These are phyloP conservation scores for Dianthus caryophyllus DNA, from an alignment of 148 eudicot species.

Conservation along the genomic window DNA sequence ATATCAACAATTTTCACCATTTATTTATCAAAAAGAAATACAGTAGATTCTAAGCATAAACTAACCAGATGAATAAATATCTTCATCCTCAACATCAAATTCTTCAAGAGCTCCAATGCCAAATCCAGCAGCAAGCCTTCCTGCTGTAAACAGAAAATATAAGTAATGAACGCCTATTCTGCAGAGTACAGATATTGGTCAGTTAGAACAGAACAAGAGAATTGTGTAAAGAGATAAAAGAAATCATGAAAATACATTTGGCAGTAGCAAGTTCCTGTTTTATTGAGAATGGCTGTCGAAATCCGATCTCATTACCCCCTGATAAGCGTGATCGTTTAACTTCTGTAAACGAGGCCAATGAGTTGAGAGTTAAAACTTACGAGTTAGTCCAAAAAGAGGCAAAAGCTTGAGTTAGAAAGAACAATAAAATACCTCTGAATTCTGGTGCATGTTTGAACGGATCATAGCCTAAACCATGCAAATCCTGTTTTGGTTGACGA, in stretches of 20 bases:
- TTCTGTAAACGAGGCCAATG: slow-evolving; percentile 40
- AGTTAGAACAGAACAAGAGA: slow-evolving; percentile 5
- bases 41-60: slow-evolving; percentile 2
- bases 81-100: slow-evolving; percentile 85
- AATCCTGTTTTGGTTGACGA: slow-evolving; percentile 77
- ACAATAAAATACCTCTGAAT: slow-evolving; percentile 64
- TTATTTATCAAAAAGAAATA: neutral
- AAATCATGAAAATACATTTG: slow-evolving; percentile 46
- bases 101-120: slow-evolving; percentile 98
- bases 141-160: slow-evolving; percentile 44
- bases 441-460: slow-evolving; percentile 91
- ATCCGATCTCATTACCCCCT: slow-evolving; percentile 34
- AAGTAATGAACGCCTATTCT: slow-evolving; percentile 16
- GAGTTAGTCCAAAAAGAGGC: neutral
- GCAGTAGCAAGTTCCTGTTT: slow-evolving; percentile 47
- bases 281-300: slow-evolving; percentile 38
- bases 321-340: slow-evolving; percentile 56
- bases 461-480: slow-evolving; percentile 93
- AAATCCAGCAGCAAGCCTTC: slow-evolving; percentile 84
- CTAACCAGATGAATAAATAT: slow-evolving; percentile 80
- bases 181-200: neutral
- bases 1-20: neutral
- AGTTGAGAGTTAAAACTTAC: slow-evolving; percentile 19
- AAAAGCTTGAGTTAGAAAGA: neutral
- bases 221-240: neutral